Conservation (phyloP, 805 yeast genomes). For the Maudiozyma bulderi region DNA sequence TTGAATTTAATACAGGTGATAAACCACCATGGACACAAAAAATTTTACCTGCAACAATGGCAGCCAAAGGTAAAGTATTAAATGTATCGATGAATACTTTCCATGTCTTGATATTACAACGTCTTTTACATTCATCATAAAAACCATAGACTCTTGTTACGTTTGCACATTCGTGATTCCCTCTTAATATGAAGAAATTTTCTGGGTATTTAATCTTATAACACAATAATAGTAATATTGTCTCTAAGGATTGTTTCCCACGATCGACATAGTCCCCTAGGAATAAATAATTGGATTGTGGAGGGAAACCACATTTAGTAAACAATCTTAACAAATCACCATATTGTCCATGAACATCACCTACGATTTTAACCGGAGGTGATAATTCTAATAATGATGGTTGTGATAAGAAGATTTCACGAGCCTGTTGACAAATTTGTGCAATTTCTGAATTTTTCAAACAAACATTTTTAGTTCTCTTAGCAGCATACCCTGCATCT, state of each 20-base stretch:
- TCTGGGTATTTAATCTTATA: constrained; percentile 96
- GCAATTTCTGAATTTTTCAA: constrained; percentile 85
- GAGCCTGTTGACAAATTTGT: constrained; percentile 72
- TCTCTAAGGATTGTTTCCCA: constrained; percentile 92
- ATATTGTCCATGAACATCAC: constrained; percentile 96
- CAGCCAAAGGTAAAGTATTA: constrained; percentile 91
- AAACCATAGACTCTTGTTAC: constrained; percentile 96
- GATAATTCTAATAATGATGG: constrained; percentile 82
- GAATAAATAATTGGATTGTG: constrained; percentile 82
- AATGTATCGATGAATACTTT: constrained; percentile 88
- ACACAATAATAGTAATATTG: constrained; percentile 76
- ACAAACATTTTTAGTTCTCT: constrained; percentile 82
- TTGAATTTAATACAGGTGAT: constrained; percentile 57
- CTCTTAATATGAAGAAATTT: constrained; percentile 83
- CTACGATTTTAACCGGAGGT: constrained; percentile 73
- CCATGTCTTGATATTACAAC: constrained; percentile 91
- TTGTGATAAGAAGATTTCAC: constrained; percentile 83
- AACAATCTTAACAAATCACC: constrained; percentile 83
- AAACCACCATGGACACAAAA: constrained; percentile 84
- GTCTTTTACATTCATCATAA: constrained; percentile 93
- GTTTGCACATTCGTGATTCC: constrained; percentile 96
- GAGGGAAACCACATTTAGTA: constrained; percentile 96
- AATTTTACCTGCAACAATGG: constrained; percentile 89
- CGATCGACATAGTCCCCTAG: constrained; percentile 96
- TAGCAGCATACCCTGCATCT: constrained; percentile 95